These are phyloP conservation scores for Spongospora subterranea DNA, from an alignment of 208 protist genomes.

Conservation along the genomic window DNA sequence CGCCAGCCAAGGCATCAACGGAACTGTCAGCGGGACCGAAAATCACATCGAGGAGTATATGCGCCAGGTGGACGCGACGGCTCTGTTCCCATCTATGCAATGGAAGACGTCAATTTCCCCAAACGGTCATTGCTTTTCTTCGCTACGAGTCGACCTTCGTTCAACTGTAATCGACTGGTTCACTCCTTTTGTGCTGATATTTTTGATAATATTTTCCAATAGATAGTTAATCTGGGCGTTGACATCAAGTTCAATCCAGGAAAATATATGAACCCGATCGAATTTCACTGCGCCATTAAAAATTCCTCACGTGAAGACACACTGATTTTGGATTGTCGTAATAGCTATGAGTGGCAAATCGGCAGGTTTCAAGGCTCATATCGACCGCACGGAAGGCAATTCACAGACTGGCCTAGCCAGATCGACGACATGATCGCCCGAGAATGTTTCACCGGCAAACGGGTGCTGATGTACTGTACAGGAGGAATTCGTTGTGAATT, in stretches of 20 bases:
- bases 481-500: slow-evolving; percentile 49
- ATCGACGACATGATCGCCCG: not conserved
- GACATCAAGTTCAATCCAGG: not conserved
- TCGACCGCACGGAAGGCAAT: not conserved
- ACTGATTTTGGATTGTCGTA: not conserved
- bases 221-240: slow-evolving; percentile 18
- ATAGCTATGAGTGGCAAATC: slow-evolving; percentile 34
- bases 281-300: not conserved
- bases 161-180: not conserved
- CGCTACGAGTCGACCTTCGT: not conserved
- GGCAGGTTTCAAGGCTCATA: not conserved
- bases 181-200: not conserved
- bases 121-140: not conserved
- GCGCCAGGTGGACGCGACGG: not conserved
- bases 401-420: not conserved
- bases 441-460: not conserved
- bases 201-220: not conserved
- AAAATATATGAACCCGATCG: not conserved
- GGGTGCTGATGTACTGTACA: slow-evolving; percentile 43
- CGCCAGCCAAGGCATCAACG: slow-evolving; percentile 29
- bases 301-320: not conserved
- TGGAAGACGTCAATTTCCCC: slow-evolving; percentile 11
- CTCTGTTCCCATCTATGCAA: slow-evolving; percentile 36
- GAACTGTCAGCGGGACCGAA: not conserved
- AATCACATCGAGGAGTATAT: not conserved